Evolutionary conservation across 75 land plant genomes (phyloP), one percentile per base, ranked within the genome.

Genomic region (Pinus albicaulis): DNA sequence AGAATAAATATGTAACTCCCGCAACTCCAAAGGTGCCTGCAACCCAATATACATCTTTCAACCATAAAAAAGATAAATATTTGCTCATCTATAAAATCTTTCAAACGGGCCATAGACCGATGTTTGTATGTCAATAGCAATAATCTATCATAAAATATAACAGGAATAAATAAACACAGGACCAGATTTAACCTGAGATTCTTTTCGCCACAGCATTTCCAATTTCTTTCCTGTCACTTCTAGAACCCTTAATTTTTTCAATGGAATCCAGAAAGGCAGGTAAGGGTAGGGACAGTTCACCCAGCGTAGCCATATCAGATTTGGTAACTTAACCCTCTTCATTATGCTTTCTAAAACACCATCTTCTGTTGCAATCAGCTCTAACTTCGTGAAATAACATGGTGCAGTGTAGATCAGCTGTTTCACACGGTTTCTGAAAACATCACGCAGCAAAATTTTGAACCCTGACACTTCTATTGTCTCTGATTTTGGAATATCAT

Each of bases 241-340:
- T 25, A 64, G 14, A 13, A 64, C 68, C 34, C 34, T 31, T 64
- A 64, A 26, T 5, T 31, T 28, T 17, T 64, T 15, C 14, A 64
- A 16, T 0, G 68, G 17, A 31, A 64, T 31, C 68, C 68, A 64
- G 7, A 14, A 26, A 64, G 68, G 68, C 4, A 64, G 26, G 36
- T 17, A 4, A 64, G 5, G 13, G 68, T 31, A 64, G 26, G 68
- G 68, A 31, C 36, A 64, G 31, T 64, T 31, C 19, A 10, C 1
- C 68, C 68, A 64, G 16, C 68, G 68, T 28, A 64, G 34, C 68
- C 68, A 64, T 14, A 64, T 64, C 68, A 64, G 31, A 64, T 25
- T 31, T 14, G 41, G 68, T 0, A 5, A 64, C 3, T 36, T 36
- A 36, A 2, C 68, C 16, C 17, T 34, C 4, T 8, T 64, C 17